Base-by-base conservation (phyloP, 768 basidiomycete genomes). In the Podaxis carcinomalis region DNA sequence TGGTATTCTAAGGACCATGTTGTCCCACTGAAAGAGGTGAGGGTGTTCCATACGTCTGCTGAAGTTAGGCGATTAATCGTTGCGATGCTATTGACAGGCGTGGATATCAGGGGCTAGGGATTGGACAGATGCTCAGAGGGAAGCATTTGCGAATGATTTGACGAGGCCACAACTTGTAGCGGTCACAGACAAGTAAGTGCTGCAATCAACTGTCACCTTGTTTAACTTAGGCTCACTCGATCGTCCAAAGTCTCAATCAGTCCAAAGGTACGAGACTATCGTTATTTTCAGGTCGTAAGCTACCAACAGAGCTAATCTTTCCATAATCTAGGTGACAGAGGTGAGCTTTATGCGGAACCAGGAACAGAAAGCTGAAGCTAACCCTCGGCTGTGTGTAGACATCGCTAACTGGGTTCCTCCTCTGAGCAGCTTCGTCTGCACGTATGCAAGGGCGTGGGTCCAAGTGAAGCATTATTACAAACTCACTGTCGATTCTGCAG, bases 141-240 rank as follows among this genome's bases (percentile, higher is more conserved):
- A 83, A 63, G 72, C 78, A 0, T 81, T 78, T 57, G 83, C 84
- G 9, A 85, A 84, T 64, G 84, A 85, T 57, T 68, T 85, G 49
- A 79, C 77, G 1, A 75, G 82, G 25, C 83, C 83, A 5, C 83
- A 84, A 68, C 74, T 85, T 3, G 69, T 83, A 32, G 82, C 82
- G 44, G 76, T 84, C 40, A 78, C 81, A 4, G 74, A 73, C 59
- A 66, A 68, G 77, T 76, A 57, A 58, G 74, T 68, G 2, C 32
- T 57, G 27, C 13, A 25, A 5, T n/a, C 11, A 6, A 16, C 28
- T 32, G 7, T 4, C 49, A 36, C 7, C 14, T 5, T 13, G 16
- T 36, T 35, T n/a, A 7, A 13, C 11, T 37, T 40, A 57, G 4
- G 28, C 50, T 56, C 37, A 39, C n/a, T 39, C 4, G 11, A 25